Percentiles rank a stretch among this genome's conserved stretches.
Evolutionary conservation across 2,329 filamentous ascomycete genomes (phyloP).

Genomic region (Alternaria gansuensis): DNA sequence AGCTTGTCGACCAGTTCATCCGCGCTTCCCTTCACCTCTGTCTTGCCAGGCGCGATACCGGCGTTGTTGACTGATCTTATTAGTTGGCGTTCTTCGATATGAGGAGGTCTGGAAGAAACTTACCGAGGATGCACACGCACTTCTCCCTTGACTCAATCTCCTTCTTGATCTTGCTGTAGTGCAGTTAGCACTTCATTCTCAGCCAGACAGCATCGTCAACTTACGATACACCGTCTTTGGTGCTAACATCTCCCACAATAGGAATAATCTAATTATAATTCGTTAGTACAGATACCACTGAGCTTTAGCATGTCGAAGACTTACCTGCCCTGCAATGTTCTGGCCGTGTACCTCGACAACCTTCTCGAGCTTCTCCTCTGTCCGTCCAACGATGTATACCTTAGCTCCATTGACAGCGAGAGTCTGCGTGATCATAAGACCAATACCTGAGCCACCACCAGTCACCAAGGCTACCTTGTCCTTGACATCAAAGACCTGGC

Average conservation of each 20-base stretch:
- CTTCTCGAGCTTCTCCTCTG: conserved; percentile 59
- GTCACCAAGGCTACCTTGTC: conserved; percentile 55
- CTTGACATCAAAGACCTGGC: conserved; percentile 51
- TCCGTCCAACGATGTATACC: conserved; percentile 60
- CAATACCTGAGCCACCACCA: conserved; percentile 59
- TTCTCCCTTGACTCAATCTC: conserved; percentile 57
- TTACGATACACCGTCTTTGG: conserved; percentile 56
- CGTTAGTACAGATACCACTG: background rate
- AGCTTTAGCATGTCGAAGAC: background rate
- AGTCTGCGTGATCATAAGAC: conserved; percentile 58
- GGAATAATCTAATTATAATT: conserved; percentile 51
- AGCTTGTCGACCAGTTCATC: conserved; percentile 58
- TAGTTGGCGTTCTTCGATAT: conserved; percentile 54
- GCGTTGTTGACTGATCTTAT: conserved; percentile 47
- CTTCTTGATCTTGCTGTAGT: conserved; percentile 50
- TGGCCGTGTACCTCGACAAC: conserved; percentile 57
- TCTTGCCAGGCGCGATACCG: conserved; percentile 55
- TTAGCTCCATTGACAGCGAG: conserved; percentile 59
- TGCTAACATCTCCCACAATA: conserved; percentile 56
- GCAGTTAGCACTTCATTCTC: conserved; percentile 10
- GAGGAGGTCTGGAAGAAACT: conserved; percentile 35
- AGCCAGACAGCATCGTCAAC: background rate
- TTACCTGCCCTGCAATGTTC: conserved; percentile 52
- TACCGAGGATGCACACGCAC: conserved; percentile 56
- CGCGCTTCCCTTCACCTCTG: conserved; percentile 49